Evolutionary conservation across 2,329 filamentous ascomycete genomes (phyloP), one percentile per base, ranked within the genome.

Genomic region (Colletotrichum spaethianum): DNA sequence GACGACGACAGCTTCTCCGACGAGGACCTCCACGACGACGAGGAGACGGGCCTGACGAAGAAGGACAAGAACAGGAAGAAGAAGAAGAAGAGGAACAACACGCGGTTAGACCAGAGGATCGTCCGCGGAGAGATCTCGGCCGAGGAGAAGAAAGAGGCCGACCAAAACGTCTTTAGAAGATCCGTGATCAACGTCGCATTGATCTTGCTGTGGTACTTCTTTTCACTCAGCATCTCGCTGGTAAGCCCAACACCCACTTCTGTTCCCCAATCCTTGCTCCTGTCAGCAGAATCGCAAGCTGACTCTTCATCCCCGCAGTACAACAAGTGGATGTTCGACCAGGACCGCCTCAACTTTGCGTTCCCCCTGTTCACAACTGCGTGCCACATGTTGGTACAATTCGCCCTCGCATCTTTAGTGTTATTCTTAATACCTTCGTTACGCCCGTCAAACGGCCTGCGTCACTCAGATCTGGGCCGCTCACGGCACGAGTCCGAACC

Each of bases 281-380:
- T 3, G 33, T 28, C n/a, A 42, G 23, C 70, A 38, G 40, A 55
- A 57, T n/a, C 52, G 20, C 52, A 31, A 52, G 55, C 76, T 80
- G 65, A 79, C 79, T 78, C 73, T 80, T 75, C 18, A 33, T 28
- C 55, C 40, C n/a, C 40, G 61, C 75, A 96, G 93, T 99, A 98
- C 87, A 99, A 99, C 88, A 98, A 98, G 85, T 98, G 96, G 96
- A 98, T 99, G 96, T 98, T 99, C 84, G 93, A 94, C 78, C 89
- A 92, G 73, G 89, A 93, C 76, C 91, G 93, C 75, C 90, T 97
- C 76, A 93, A 98, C 82, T 99, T 99, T 81, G 92, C 94, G 63
- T 98, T 96, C 78, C 96, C 96, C 48, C 89, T 99, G 61, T 98
- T 98, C 83, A 98, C 95, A 14, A 99, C 96, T 4, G 94, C 94